Evolutionary conservation across 257 asterid species (phyloP).

Genomic region (Nyctanthes arbortristis): DNA sequence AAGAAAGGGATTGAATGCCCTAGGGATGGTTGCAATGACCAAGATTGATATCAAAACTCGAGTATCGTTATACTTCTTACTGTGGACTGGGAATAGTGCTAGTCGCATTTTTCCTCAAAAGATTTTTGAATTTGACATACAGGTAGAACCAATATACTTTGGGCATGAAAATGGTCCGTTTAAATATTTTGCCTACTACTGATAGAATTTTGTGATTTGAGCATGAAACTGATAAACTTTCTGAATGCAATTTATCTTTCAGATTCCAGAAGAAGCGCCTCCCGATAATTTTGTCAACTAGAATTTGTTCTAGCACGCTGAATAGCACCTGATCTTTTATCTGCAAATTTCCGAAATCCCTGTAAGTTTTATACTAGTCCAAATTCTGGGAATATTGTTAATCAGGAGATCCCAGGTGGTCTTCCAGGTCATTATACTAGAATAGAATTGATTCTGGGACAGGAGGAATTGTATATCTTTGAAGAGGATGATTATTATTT

Average conservation of each 20-base stretch:
- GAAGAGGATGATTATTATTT: background rate
- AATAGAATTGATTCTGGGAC: background rate
- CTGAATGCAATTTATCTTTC: constrained; percentile 19
- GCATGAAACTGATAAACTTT: background rate
- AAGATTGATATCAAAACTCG: no score
- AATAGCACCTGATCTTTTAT: background rate
- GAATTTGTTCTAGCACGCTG: constrained; percentile 15
- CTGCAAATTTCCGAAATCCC: background rate
- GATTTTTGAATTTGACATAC: no score
- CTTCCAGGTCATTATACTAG: background rate
- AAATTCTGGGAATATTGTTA: background rate
- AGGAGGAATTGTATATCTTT: background rate
- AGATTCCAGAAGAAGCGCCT: constrained; percentile 81
- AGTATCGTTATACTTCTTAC: no score
- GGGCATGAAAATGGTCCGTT: no score
- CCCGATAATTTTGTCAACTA: constrained; percentile 48
- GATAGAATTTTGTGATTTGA: background rate
- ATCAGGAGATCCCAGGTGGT: background rate
- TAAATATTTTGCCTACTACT: no score
- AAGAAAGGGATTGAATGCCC: no score
- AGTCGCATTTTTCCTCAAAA: no score
- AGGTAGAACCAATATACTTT: no score
- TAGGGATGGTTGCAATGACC: no score
- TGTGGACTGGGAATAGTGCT: no score
- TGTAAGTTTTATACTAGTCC: no score